phyloP scores from a whole-genome alignment of 2,329 filamentous ascomycete genomes.

The Fusarium austroafricanum region DNA sequence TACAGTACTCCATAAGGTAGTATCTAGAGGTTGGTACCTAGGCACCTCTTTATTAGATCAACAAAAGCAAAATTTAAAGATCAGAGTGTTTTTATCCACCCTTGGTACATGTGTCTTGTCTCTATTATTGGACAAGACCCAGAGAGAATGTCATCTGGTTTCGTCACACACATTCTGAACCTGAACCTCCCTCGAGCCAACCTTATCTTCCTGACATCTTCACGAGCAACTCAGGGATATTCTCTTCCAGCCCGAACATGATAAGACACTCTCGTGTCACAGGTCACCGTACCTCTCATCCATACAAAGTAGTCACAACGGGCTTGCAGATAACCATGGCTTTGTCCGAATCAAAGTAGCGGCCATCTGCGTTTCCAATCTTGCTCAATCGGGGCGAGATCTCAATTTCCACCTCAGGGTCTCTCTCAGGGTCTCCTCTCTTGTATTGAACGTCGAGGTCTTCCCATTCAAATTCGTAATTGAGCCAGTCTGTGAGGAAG shows the following conservation, averaged over 20 bases:
- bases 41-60: slow-evolving; percentile 4
- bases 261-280: not conserved
- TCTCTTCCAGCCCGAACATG: not conserved
- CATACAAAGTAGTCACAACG: slow-evolving; percentile 1
- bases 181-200: not conserved
- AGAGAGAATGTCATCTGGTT: not conserved
- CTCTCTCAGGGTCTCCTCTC: not conserved
- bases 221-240: not conserved
- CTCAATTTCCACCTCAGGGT: slow-evolving; percentile 7
- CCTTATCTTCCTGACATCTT: not conserved
- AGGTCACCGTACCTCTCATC: not conserved
- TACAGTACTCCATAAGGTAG: no score
- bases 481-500: not conserved
- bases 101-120: no score
- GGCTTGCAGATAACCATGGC: slow-evolving; percentile 14
- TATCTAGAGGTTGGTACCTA: no score
- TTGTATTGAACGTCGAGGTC: not conserved
- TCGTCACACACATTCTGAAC: not conserved
- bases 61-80: no score
- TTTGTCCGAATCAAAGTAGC: not conserved
- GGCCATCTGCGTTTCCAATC: slow-evolving; percentile 28
- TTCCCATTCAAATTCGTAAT: not conserved
- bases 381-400: slow-evolving; percentile 29
- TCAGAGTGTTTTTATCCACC: no score
- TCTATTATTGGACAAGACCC: not conserved